Evolutionary conservation across 1,139 yeast species (phyloP), one percentile per base, ranked within the genome.

Genomic region (Zygoascus meyerae): DNA sequence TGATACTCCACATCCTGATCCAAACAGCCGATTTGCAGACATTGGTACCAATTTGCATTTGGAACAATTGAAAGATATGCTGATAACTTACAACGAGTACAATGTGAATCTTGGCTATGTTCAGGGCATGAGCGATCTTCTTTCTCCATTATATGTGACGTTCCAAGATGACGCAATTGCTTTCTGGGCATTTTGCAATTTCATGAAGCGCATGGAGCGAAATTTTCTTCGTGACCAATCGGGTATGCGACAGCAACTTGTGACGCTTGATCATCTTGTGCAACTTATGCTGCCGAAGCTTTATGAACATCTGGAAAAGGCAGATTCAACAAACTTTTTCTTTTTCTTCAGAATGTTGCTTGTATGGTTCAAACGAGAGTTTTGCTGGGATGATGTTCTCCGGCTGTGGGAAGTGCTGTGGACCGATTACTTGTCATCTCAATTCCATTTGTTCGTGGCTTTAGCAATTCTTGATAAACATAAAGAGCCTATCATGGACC

Each of bases 201-300:
- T 87, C 57, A 92, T 94, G 98, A 89, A 86, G 44, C 72, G 95
- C 48, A 89, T 92, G 97, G 97, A 92, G 64, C 74, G 97, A 48
- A 94, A 92, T 65, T 92, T 90, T 63, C 71, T 90, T 30, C 76
- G 95, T 47, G 96, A 89, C 62, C 95, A 90, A 64, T 77, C 86
- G 37, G 98, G 98, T 0, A 92, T 92, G 85, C 83, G 87, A 57
- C 78, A 78, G 46, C 98, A 92, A 66, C 81, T 94, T 83, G 68
- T 79, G 26, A 79, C 94, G 0, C 71, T 92, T 52, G 87, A 86
- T 55, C 92, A 87, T 55, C 69, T 92, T 39, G 84, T 86, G 12
- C 95, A 86, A 57, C 79, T 92, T 53, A 85, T 90, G 94, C 69
- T 89, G 38, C 98, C 98, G 1, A 76, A 81, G 47, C 69, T 92